Conservation (phyloP, 371 early-diverging fungal species). For the Lichtheimia ornata region DNA sequence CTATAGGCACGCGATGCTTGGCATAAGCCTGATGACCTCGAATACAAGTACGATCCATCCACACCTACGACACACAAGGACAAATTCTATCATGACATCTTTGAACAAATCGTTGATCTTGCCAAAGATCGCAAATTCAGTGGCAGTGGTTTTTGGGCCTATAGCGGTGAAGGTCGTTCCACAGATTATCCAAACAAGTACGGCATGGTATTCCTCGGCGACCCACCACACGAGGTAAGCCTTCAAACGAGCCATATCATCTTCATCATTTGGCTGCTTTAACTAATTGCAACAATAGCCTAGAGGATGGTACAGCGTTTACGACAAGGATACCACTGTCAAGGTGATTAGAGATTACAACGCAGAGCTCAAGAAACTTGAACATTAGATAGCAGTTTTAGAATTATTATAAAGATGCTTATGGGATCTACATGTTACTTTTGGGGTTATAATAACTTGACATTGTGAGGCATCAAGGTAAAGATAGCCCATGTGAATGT, state of each 20-base stretch:
- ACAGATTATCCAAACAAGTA: constrained; percentile 31
- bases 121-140: constrained; percentile 20
- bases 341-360: constrained; percentile 23
- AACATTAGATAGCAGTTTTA: not conserved
- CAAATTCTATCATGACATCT: constrained; percentile 43
- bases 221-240: constrained; percentile 42
- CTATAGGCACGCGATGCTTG: constrained; percentile 51
- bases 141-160: constrained; percentile 49
- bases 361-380: constrained; percentile 7
- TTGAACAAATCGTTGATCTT: constrained; percentile 32
- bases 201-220: constrained; percentile 46
- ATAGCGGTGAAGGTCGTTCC: constrained; percentile 41
- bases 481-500: too few species aligned
- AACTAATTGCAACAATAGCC: constrained; percentile 2
- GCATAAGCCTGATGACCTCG: constrained; percentile 23
- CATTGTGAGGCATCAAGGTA: too few species aligned
- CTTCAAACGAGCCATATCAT: too few species aligned
- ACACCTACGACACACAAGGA: constrained; percentile 52
- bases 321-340: constrained; percentile 39
- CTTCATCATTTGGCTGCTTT: too few species aligned
- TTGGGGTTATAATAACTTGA: too few species aligned
- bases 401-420: too few species aligned
- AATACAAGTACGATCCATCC: constrained; percentile 37
- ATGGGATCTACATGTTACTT: too few species aligned
- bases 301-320: constrained; percentile 49